These are phyloP conservation scores for Pyropia yezoensis DNA, from an alignment of 23 red algal genomes.

Conservation along the genomic window DNA sequence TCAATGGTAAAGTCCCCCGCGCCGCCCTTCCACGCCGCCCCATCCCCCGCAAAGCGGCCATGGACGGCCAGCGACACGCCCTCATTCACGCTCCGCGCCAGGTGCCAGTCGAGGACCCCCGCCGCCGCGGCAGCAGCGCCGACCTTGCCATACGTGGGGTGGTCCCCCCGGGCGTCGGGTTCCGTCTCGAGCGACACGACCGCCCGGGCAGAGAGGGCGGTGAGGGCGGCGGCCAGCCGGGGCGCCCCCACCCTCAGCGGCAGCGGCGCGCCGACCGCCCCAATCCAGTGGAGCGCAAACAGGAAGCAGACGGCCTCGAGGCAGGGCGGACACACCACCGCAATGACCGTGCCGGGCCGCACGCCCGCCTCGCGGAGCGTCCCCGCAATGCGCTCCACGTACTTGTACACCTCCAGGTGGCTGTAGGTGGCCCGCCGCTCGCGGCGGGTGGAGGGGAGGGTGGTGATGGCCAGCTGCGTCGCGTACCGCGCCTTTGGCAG, in stretches of 20 bases:
- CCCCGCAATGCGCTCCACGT: conserved; percentile 51
- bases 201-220: conserved; percentile 18
- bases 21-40: conserved; percentile 59
- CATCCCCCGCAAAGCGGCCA: conserved; percentile 18
- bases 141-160: conserved; percentile 24
- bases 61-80: conserved; percentile 57
- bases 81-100: conserved; percentile 56
- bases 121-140: conserved; percentile 9
- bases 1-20: conserved; percentile 61
- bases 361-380: conserved; percentile 55
- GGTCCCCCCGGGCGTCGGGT: conserved; percentile 10
- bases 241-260: conserved; percentile 25
- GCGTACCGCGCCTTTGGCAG: conserved; percentile 62
- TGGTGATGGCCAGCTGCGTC: conserved; percentile 63
- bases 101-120: conserved; percentile 40
- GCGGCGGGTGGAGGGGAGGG: conserved; percentile 39
- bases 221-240: conserved; percentile 29
- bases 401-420: conserved; percentile 79
- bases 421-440: conserved; percentile 48
- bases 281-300: conserved; percentile 70
- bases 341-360: conserved; percentile 54
- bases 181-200: conserved; percentile 28
- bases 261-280: conserved; percentile 67
- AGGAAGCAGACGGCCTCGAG: conserved; percentile 69
- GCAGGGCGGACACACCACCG: conserved; percentile 41